These are phyloP conservation scores for Tetragonia tetragonoides DNA, from an alignment of 148 eudicot species.

Conservation along the genomic window DNA sequence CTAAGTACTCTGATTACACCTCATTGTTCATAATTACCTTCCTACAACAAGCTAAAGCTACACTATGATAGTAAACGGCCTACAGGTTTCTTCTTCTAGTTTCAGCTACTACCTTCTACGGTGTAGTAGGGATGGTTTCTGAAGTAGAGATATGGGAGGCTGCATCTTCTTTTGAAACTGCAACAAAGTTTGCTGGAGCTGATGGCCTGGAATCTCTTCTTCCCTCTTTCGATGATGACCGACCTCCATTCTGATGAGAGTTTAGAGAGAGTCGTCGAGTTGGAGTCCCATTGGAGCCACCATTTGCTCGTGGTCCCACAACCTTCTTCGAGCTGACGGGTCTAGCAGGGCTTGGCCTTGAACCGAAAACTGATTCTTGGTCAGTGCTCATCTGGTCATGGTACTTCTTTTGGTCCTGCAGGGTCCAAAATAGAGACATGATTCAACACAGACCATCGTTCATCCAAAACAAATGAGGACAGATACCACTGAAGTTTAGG, in stretches of 20 bases:
- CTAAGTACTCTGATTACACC: constrained; percentile 22
- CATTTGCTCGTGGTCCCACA: constrained; percentile 79
- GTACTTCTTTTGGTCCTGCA: constrained; percentile 92
- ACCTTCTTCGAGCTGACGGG: constrained; percentile 64
- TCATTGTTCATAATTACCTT: constrained; percentile 20
- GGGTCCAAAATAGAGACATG: constrained; percentile 4
- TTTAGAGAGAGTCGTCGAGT: constrained; percentile 64
- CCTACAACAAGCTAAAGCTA: constrained; percentile 28
- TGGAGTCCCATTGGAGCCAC: constrained; percentile 65
- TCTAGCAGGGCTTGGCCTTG: constrained; percentile 89
- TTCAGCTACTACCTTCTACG: constrained; percentile 27
- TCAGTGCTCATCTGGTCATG: constrained; percentile 66
- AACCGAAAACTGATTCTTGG: constrained; percentile 57
- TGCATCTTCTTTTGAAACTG: constrained; percentile 75
- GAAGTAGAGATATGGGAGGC: constrained; percentile 72
- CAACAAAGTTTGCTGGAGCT: constrained; percentile 78
- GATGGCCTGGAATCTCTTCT: constrained; percentile 61
- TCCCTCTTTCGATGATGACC: constrained; percentile 64
- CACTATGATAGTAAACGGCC: constrained; percentile 18
- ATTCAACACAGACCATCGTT: not conserved
- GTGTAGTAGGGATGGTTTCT: constrained; percentile 65
- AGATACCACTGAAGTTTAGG: not conserved
- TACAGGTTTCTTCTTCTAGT: constrained; percentile 25
- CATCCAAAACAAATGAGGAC: constrained; percentile 6
- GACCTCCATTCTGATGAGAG: constrained; percentile 59